Base-by-base conservation (phyloP, 2,329 filamentous ascomycete species). In the Epichloe gansuensis region DNA sequence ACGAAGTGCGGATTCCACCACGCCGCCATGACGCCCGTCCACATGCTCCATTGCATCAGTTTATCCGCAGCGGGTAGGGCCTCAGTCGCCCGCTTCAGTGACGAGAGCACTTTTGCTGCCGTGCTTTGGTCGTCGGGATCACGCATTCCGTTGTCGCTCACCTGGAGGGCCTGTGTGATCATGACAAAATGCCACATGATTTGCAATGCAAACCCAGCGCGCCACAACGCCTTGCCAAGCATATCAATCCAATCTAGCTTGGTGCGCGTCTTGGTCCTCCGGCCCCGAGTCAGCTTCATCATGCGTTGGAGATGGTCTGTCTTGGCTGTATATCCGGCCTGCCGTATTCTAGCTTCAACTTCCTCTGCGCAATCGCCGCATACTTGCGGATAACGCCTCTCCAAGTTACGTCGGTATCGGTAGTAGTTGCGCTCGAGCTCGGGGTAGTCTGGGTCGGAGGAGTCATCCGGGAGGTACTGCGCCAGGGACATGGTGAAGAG, bases 301-400 rank as follows among this genome's bases (percentile, higher is more conserved):
- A 88, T 82, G 55, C 85, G 78, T 49, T 84, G 76, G 35, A 94
- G 67, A 56, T 89, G 79, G 59, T 94, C 88, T n/a, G 87, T 85
- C 67, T 88, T 87, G 31, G 89, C 89, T 35, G 82, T 85, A 63
- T 95, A 95, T 8, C 80, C 84, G 0, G 87, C 82, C 58, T 81
- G 74, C 23, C 79, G 75, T 50, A 96, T 81, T 55, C 82, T 78
- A 38, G 77, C 71, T 56, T 84, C 79, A 23, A 91, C 90, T 55
- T 74, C 80, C 5, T 83, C 85, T 56, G 87, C 85, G 67, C 93
- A 98, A 45, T 80, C 74, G 56, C 77, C 77, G 70, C 93, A 98
- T 53, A 95, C 84, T 63, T 93, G 89, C 0, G 93, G 93, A 63
- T 96, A 97, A 48, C 85, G 79, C 60, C 81, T 74, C 69, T 96